Conservation (phyloP, 1,284 basidiomycete species). For the Exobasidium rhododendri region DNA sequence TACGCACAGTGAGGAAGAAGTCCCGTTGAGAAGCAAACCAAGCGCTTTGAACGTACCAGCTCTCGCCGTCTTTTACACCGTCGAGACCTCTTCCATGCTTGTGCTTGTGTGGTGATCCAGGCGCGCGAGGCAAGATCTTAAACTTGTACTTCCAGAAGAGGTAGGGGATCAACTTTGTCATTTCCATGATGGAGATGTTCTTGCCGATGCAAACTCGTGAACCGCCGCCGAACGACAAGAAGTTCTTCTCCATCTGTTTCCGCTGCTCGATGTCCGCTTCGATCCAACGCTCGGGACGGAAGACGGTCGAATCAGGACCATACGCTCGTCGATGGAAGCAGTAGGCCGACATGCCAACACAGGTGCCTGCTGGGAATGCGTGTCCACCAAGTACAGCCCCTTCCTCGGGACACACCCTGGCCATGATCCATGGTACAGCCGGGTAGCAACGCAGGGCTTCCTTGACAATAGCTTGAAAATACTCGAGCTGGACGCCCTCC, state of each 20-base stretch:
- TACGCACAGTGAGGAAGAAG: not conserved
- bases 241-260: slow-evolving; percentile 24
- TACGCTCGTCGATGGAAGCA: slow-evolving; percentile 39
- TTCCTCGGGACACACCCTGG: slow-evolving; percentile 36
- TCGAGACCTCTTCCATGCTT: not conserved
- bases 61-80: not conserved
- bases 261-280: slow-evolving; percentile 21
- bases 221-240: slow-evolving; percentile 37
- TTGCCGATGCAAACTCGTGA: slow-evolving; percentile 41
- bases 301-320: slow-evolving; percentile 35
- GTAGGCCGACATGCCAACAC: slow-evolving; percentile 45
- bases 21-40: not conserved
- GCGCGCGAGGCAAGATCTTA: not conserved
- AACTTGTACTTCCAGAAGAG: slow-evolving; percentile 16
- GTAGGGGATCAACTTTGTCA: slow-evolving; percentile 42
- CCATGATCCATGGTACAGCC: slow-evolving; percentile 45
- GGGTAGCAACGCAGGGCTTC: slow-evolving; percentile 50
- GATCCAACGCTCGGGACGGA: slow-evolving; percentile 48
- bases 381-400: slow-evolving; percentile 39
- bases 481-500: slow-evolving; percentile 33
- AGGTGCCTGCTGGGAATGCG: slow-evolving; percentile 44
- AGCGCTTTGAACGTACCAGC: not conserved
- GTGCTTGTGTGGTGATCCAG: not conserved
- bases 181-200: slow-evolving; percentile 48
- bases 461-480: slow-evolving; percentile 50